phyloP scores from a whole-genome alignment of 2,329 filamentous ascomycete species.

The Cucurbitaria berberidis region DNA sequence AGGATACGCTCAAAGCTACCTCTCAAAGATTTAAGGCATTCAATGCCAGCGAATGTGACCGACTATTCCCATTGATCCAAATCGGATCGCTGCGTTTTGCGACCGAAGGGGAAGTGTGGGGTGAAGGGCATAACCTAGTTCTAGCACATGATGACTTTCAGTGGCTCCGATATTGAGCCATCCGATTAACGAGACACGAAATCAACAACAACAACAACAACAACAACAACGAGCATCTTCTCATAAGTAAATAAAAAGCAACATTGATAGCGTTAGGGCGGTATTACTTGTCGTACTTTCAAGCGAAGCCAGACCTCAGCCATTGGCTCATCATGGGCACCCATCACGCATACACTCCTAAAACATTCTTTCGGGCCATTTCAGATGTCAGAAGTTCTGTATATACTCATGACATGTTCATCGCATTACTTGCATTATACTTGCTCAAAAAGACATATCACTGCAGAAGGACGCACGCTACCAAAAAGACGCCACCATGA shows the following conservation, averaged over 20 bases:
- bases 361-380: not conserved
- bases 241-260: not conserved
- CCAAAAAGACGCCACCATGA: not conserved
- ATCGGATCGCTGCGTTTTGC: conserved; percentile 36
- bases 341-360: not conserved
- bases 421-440: not conserved
- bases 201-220: not conserved
- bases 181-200: not conserved
- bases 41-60: conserved; percentile 28
- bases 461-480: not conserved
- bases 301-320: not conserved
- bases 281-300: not conserved
- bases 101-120: conserved; percentile 35
- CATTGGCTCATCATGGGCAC: not conserved
- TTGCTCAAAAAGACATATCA: not conserved
- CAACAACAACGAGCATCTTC: not conserved
- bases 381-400: not conserved
- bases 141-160: conserved; percentile 40
- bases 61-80: conserved; percentile 36
- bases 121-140: conserved; percentile 38
- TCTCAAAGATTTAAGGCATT: conserved; percentile 35
- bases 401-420: not conserved
- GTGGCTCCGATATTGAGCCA: conserved; percentile 32
- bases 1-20: conserved; percentile 32
- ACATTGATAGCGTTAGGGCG: not conserved